Evolutionary conservation across 2,329 filamentous ascomycete species (phyloP), one percentile per base, ranked within the genome.

Genomic region (Venturia oleaginea): DNA sequence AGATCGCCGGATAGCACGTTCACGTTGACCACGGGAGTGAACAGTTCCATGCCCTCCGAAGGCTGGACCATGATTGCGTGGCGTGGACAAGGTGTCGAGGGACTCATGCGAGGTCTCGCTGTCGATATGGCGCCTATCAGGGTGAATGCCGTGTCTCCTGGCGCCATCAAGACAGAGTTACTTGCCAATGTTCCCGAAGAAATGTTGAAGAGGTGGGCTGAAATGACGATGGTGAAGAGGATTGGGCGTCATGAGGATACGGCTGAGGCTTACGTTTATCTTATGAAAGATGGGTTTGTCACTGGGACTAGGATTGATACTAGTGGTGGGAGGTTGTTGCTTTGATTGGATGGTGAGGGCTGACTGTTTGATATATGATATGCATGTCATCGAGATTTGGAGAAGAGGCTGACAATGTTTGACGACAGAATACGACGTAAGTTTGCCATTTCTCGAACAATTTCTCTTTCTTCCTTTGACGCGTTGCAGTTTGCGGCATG

Each of bases 111-210:
- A 1, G 80, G 78, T 3, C 73, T 90, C 40, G 86, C 86, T 1
- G 69, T 88, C 38, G 86, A 89, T 69, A 70, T 90, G 65, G 80
- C 79, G 67, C 87, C 87, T 0, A 73, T 88, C 10, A 75, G 87
- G 2, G 85, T 88, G 32, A 90, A 90, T 70, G 70, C 81, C 0
- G 83, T 89, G 1, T 76, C 74, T 62, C 84, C 85, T 0, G 87
- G 86, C 0, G 75, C 77, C 0, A 77, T 80, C 37, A 72, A 78
- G 42, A 80, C 78, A 15, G 75, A 76, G 67, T 65, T 80, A 10
- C 80, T 78, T 77, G 37, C 34, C 19, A 32, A 32, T 32, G 30
- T 63, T 10, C 22, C 34, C 6, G 37, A 70, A 57, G 64, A 70
- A 62, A 71, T 69, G 62, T 55, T 66, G 57, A 54, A 62, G 55